These are phyloP conservation scores for Salix purpurea DNA, from an alignment of 345 rosid species.

Conservation along the genomic window DNA sequence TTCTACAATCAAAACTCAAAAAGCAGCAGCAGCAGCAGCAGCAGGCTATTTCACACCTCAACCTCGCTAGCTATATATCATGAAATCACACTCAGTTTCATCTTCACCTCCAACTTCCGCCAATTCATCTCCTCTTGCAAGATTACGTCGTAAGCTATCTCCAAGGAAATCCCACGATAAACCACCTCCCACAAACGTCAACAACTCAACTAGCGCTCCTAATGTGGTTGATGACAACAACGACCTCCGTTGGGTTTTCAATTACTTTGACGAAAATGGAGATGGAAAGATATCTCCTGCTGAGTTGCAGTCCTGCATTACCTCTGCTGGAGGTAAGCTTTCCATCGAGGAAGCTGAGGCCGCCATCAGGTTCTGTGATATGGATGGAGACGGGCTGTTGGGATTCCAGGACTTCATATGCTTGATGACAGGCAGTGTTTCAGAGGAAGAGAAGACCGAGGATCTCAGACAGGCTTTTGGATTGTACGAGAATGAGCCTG, in stretches of 20 bases:
- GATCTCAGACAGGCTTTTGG: slow-evolving; percentile 54
- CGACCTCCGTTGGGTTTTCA: slow-evolving; percentile 33
- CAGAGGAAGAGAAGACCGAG: slow-evolving; percentile 44
- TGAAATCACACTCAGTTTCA: not conserved
- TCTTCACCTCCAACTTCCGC: not conserved
- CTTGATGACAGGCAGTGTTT: slow-evolving; percentile 36
- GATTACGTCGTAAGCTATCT: slow-evolving; percentile 6
- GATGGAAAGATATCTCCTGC: slow-evolving; percentile 57
- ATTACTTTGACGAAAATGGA: slow-evolving; percentile 51
- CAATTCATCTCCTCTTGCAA: not conserved
- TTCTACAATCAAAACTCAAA: not conserved
- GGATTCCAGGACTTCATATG: slow-evolving; percentile 53
- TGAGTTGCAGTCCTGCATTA: slow-evolving; percentile 51
- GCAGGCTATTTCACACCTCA: not conserved
- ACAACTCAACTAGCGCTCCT: not conserved
- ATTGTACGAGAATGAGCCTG: slow-evolving; percentile 47
- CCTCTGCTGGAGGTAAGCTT: slow-evolving; percentile 40
- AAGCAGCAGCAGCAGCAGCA: not conserved
- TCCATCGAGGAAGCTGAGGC: slow-evolving; percentile 50
- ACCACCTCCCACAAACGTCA: not conserved
- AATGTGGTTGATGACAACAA: not conserved
- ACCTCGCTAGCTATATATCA: not conserved
- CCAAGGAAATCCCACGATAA: not conserved
- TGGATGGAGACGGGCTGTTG: slow-evolving; percentile 56
- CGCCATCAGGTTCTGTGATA: slow-evolving; percentile 46